Conservation (phyloP, 352 stramenopile genomes). For the Phytophthora megakarya region DNA sequence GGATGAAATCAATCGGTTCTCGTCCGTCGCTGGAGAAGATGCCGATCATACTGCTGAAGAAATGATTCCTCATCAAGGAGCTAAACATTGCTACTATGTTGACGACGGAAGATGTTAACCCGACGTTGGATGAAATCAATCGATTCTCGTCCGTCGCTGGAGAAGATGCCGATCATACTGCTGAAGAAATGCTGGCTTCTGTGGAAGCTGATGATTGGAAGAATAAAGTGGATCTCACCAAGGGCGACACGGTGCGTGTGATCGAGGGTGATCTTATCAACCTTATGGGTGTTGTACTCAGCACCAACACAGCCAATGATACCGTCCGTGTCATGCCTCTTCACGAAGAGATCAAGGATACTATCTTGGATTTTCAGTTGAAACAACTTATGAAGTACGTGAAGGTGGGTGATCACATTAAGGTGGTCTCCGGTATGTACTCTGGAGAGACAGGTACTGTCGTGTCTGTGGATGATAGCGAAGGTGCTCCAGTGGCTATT, state of each 20-base stretch:
- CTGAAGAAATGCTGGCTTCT: slow-evolving; percentile 68
- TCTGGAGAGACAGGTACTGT: slow-evolving; percentile 90
- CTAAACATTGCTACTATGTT: slow-evolving; percentile 89
- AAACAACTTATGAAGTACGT: slow-evolving; percentile 92
- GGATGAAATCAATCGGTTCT: slow-evolving; percentile 91
- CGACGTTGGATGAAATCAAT: slow-evolving; percentile 89
- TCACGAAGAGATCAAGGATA: slow-evolving; percentile 92
- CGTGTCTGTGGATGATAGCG: slow-evolving; percentile 85
- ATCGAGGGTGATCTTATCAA: slow-evolving; percentile 90
- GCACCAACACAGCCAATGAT: slow-evolving; percentile 88
- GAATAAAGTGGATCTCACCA: slow-evolving; percentile 89
- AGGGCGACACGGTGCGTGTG: slow-evolving; percentile 88
- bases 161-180: slow-evolving; percentile 69
- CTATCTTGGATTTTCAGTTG: slow-evolving; percentile 88
- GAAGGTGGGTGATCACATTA: slow-evolving; percentile 92
- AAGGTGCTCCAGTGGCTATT: slow-evolving; percentile 84
- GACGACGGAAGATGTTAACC: slow-evolving; percentile 84
- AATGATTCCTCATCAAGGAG: slow-evolving; percentile 89
- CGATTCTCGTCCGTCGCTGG: slow-evolving; percentile 74
- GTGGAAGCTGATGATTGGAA: slow-evolving; percentile 89
- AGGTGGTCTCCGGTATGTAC: slow-evolving; percentile 90
- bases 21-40: slow-evolving; percentile 60
- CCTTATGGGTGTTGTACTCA: slow-evolving; percentile 90
- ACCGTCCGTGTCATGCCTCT: slow-evolving; percentile 89
- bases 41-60: slow-evolving; percentile 72